Percentiles rank a stretch among this genome's conserved stretches.
Evolutionary conservation across 192 early-diverging fungal genomes (phyloP).

Genomic region (Linnemannia exigua): DNA sequence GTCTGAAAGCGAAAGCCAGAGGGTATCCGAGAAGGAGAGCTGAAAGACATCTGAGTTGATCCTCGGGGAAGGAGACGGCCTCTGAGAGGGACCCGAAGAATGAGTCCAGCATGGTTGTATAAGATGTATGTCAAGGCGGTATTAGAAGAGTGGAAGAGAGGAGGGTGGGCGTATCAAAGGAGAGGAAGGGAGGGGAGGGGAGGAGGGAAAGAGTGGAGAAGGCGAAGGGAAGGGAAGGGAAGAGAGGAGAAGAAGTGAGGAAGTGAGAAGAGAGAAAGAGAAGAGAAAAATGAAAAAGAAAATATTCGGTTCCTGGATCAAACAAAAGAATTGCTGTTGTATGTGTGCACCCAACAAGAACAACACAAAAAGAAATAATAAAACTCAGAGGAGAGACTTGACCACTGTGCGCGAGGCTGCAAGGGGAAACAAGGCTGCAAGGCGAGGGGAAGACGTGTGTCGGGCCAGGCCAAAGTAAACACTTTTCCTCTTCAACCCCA

Average conservation of each 20-base stretch:
- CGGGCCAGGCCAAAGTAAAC: neutral
- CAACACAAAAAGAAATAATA: neutral
- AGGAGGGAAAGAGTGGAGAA: neutral
- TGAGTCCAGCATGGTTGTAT: constrained; percentile 40
- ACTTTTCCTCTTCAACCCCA: neutral
- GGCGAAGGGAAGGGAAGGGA: neutral
- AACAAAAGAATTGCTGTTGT: neutral
- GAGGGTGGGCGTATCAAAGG: neutral
- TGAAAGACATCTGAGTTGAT: constrained; percentile 71
- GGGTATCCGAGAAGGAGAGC: constrained; percentile 71
- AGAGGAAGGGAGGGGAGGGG: neutral
- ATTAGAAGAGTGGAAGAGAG: neutral
- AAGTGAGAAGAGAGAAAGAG: neutral
- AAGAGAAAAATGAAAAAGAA: neutral
- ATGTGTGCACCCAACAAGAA: constrained; percentile 16
- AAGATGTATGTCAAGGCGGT: neutral
- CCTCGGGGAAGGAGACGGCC: constrained; percentile 56
- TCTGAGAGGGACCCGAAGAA: constrained; percentile 50
- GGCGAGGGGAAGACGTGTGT: neutral
- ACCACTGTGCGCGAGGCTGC: neutral
- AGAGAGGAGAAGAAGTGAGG: neutral
- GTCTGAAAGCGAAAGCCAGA: constrained; percentile 67
- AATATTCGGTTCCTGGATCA: constrained; percentile 5
- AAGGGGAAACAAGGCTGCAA: too few species aligned
- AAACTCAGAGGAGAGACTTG: constrained; percentile 2